Evolutionary conservation across 2,329 filamentous ascomycete species (phyloP).

Genomic region (Penicillium oxalicum): DNA sequence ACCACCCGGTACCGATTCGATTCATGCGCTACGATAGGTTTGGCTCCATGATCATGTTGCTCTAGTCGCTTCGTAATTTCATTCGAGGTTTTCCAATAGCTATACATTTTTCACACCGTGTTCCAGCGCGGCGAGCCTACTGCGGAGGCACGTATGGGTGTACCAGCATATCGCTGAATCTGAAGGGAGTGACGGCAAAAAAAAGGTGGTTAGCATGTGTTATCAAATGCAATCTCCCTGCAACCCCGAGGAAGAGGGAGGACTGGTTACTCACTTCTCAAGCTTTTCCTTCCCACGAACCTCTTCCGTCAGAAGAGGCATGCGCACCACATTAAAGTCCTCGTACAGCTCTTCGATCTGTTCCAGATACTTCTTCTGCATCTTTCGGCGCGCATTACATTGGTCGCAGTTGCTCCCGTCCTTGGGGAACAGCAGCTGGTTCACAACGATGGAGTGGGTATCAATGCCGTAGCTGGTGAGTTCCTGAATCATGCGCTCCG

Average conservation of each 20-base stretch:
- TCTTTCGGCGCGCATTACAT: slow-evolving; percentile 88
- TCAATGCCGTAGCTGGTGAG: slow-evolving; percentile 89
- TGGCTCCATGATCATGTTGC: slow-evolving; percentile 25
- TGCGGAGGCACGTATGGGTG: slow-evolving; percentile 44
- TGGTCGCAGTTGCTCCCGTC: slow-evolving; percentile 82
- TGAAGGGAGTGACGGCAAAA: slow-evolving; percentile 14
- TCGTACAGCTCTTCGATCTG: slow-evolving; percentile 98
- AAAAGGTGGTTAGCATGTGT: slow-evolving; percentile 11
- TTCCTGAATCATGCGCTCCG: slow-evolving; percentile 99
- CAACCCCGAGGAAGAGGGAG: not conserved
- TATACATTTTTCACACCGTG: slow-evolving; percentile 11
- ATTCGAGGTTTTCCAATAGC: slow-evolving; percentile 18
- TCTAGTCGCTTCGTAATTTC: slow-evolving; percentile 37
- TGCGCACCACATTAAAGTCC: slow-evolving; percentile 98
- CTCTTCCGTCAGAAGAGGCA: slow-evolving; percentile 93
- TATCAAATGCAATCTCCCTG: too few relatives aligned
- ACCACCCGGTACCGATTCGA: too few relatives aligned
- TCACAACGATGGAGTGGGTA: slow-evolving; percentile 95
- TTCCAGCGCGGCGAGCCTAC: slow-evolving; percentile 15
- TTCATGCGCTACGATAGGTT: not conserved
- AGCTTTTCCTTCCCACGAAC: slow-evolving; percentile 91
- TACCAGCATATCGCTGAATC: slow-evolving; percentile 47
- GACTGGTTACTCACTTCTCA: slow-evolving; percentile 58
- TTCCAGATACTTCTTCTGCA: slow-evolving; percentile 99
- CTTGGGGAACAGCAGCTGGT: slow-evolving; percentile 91